Evolutionary conservation across 306 rosid species (phyloP).

Genomic region (Citrullus amarus): DNA sequence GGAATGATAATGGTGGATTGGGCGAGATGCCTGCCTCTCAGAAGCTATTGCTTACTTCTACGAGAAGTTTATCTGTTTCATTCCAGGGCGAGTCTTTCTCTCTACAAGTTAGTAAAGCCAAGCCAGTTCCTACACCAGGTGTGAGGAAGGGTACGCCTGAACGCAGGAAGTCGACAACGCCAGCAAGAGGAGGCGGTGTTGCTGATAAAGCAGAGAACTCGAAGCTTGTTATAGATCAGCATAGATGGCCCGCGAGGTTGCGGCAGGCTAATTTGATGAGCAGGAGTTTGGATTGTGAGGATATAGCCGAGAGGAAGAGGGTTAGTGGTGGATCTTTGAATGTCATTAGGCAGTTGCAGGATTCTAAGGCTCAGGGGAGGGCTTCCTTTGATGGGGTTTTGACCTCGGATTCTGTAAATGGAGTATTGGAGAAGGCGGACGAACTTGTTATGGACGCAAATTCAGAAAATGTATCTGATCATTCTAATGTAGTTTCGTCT

Average conservation of each 20-base stretch:
- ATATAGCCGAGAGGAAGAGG: constrained; percentile 21
- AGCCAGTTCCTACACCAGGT: constrained; percentile 41
- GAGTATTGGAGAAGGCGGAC: constrained; percentile 11
- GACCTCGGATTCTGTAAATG: constrained; percentile 13
- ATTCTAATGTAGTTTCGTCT: constrained; percentile 29
- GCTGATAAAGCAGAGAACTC: constrained; percentile 38
- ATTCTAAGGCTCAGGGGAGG: constrained; percentile 25
- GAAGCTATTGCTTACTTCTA: constrained; percentile 63
- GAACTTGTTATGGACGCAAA: constrained; percentile 18
- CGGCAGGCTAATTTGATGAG: constrained; percentile 35
- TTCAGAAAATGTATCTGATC: constrained; percentile 33
- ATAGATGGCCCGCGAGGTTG: constrained; percentile 59
- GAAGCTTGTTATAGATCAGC: constrained; percentile 44
- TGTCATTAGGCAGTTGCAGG: constrained; percentile 45
- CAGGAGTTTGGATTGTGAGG: constrained; percentile 39
- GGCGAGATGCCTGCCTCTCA: constrained; percentile 44
- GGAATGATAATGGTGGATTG: constrained; percentile 15
- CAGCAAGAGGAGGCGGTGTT: constrained; percentile 27
- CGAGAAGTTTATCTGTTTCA: constrained; percentile 83
- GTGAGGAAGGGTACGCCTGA: constrained; percentile 66
- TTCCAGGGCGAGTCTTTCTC: constrained; percentile 90
- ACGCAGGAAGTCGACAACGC: constrained; percentile 48
- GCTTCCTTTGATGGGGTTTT: constrained; percentile 23
- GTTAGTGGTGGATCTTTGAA: constrained; percentile 34
- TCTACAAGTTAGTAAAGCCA: constrained; percentile 61